phyloP scores from a whole-genome alignment of 768 basidiomycete species.

The Fistulinella prunicolor region DNA sequence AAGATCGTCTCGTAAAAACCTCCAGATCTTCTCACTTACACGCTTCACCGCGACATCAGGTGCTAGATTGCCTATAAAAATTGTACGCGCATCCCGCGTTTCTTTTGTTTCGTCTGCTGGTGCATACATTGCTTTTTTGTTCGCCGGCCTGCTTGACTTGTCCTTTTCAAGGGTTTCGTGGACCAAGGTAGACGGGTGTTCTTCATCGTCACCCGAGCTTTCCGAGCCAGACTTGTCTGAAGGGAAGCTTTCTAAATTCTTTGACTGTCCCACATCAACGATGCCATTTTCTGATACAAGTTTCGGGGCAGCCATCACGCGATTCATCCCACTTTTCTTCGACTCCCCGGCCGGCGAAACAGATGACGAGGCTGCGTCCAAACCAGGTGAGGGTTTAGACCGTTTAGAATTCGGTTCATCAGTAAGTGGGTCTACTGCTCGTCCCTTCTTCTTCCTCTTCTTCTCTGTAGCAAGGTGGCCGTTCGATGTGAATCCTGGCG shows the following conservation, averaged over 20 bases:
- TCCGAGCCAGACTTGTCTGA: slow-evolving; percentile 29
- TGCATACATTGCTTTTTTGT: slow-evolving; percentile 43
- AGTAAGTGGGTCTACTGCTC: background rate
- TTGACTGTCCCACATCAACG: background rate
- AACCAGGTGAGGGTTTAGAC: slow-evolving; percentile 12
- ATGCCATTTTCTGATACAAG: background rate
- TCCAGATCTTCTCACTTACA: slow-evolving; percentile 41
- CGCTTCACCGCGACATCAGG: slow-evolving; percentile 72
- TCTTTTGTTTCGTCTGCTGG: slow-evolving; percentile 71
- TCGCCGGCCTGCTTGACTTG: slow-evolving; percentile 25
- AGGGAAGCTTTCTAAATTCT: slow-evolving; percentile 2
- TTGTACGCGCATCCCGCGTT: slow-evolving; percentile 74
- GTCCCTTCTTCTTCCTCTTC: too few relatives aligned
- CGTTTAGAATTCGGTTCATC: slow-evolving; percentile 21
- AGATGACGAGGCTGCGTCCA: slow-evolving; percentile 16
- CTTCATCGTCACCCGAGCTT: slow-evolving; percentile 34
- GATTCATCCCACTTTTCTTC: slow-evolving; percentile 12
- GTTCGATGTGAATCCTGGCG: too few relatives aligned
- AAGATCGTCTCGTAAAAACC: background rate
- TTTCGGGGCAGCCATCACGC: background rate
- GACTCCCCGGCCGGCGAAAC: slow-evolving; percentile 17
- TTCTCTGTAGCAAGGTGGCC: too few relatives aligned
- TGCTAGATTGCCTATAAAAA: slow-evolving; percentile 90
- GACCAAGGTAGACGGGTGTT: slow-evolving; percentile 41
- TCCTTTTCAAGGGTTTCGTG: slow-evolving; percentile 55